Evolutionary conservation across 768 basidiomycete species (phyloP), one percentile per base, ranked within the genome.

Genomic region (Kwoniella bestiolae): DNA sequence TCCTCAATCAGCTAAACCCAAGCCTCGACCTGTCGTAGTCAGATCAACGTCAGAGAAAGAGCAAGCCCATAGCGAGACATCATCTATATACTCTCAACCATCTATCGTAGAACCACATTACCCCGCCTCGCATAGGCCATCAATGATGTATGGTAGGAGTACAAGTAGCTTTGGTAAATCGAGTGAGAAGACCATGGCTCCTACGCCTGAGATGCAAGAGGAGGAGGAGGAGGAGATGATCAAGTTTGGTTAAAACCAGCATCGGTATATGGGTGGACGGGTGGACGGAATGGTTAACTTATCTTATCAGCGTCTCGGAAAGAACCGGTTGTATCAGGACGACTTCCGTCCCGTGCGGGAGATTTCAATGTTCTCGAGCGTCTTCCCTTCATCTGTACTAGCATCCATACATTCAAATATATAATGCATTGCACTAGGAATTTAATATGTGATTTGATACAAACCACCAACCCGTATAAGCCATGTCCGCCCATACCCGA

Each of bases 41-140:
- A n/a, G 18, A 9, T 18, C 18, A 41, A 14, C 14, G 12, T 18
- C 12, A 41, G 38, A 41, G 3, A 41, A 3, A 47, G 46, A 18
- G 9, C 23, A 9, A 47, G n/a, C 11, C 18, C 23, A 12, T n/a
- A 35, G 32, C 12, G 32, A 38, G 5, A 55, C 32, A 21, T 55
- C 52, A 0, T 55, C 52, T 1, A 55, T 55, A 32, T 55, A 32
- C 31, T 55, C 52, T 0, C 52, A 55, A 35, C 52, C 52, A n/a
- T 55, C 29, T 7, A n/a, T 34, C 2, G 3, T 9, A 35, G 52
- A 51, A 12, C 29, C 28, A 6, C 18, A 25, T 28, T 11, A 28
- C 16, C 12, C 12, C 3, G 5, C 11, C 1, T 7, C 26, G 2
- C 14, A n/a, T 16, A 32, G 50, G 29, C 50, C 50, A 28, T 47